phyloP scores from a whole-genome alignment of 108 stramenopile species.

The Nitzschia inconspicua region DNA sequence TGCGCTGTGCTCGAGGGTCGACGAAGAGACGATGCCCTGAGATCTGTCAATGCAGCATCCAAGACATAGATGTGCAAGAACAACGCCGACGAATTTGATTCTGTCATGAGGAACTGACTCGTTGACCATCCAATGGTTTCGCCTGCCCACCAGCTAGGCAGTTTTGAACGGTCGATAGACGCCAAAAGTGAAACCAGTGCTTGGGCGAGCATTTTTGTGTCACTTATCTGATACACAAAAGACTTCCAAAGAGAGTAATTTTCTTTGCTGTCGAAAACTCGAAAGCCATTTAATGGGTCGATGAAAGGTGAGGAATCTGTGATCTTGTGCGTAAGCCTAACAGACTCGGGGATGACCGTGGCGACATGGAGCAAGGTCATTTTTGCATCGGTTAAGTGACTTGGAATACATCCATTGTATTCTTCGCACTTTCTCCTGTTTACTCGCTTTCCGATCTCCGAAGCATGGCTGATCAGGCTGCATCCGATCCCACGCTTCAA shows the following conservation, averaged over 20 bases:
- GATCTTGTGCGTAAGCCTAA: not conserved
- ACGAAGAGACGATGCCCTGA: not conserved
- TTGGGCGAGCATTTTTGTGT: slow-evolving; percentile 22
- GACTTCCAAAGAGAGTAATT: slow-evolving; percentile 19
- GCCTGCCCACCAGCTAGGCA: slow-evolving; percentile 38
- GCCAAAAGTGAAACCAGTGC: slow-evolving; percentile 19
- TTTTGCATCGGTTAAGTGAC: slow-evolving; percentile 20
- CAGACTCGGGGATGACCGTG: slow-evolving; percentile 1
- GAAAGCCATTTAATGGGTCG: slow-evolving; percentile 11
- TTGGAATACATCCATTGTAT: not conserved
- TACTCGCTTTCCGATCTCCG: not conserved
- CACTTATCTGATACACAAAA: slow-evolving; percentile 10
- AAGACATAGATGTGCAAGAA: slow-evolving; percentile 29
- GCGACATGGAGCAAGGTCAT: slow-evolving; percentile 20
- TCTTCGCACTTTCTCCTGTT: not conserved
- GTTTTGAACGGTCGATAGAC: slow-evolving; percentile 14
- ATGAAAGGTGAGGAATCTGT: not conserved
- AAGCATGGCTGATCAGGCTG: slow-evolving; percentile 7
- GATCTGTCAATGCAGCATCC: slow-evolving; percentile 36
- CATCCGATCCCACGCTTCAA: slow-evolving; percentile 6
- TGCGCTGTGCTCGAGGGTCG: not conserved
- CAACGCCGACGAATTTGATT: slow-evolving; percentile 10
- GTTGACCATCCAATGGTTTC: slow-evolving; percentile 34
- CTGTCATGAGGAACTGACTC: slow-evolving; percentile 11
- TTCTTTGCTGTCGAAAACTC: slow-evolving; percentile 11